phyloP scores from a whole-genome alignment of 345 rosid species.

The Eutrema yunnanense region DNA sequence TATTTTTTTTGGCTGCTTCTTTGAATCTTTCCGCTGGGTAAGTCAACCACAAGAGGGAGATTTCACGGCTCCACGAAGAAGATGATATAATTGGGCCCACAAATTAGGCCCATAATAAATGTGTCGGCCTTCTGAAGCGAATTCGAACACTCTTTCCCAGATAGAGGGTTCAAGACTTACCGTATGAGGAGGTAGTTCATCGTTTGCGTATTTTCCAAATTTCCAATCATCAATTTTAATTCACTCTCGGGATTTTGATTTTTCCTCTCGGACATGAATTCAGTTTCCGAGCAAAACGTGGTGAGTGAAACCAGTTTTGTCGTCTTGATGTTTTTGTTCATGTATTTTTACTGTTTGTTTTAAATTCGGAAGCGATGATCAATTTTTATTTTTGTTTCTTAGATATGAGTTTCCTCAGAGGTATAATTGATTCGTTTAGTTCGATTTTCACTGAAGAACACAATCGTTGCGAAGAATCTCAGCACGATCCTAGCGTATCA shows the following conservation, averaged over 20 bases:
- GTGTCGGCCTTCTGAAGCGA: neutral
- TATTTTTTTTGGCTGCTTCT: neutral
- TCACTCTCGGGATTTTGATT: neutral
- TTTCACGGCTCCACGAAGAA: neutral
- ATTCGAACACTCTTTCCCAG: neutral
- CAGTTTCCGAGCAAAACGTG: neutral
- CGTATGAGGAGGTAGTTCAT: neutral
- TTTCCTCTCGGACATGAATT: constrained; percentile 14
- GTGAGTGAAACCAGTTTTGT: constrained; percentile 1
- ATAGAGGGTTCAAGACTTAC: neutral
- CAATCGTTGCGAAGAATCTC: constrained; percentile 22
- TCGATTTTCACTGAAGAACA: constrained; percentile 39
- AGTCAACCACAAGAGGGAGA: neutral
- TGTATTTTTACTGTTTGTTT: constrained; percentile 46
- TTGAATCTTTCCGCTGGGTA: neutral
- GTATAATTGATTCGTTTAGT: constrained; percentile 53
- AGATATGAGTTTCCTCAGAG: constrained; percentile 64
- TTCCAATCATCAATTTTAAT: neutral
- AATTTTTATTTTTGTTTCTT: neutral
- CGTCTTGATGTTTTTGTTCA: constrained; percentile 28
- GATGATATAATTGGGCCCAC: neutral
- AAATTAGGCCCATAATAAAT: neutral
- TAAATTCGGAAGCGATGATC: constrained; percentile 53
- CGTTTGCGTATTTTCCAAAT: neutral
- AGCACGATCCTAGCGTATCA: constrained; percentile 25